Conservation (phyloP, 176 grass and related monocot genomes). For the Triticum aestivum region IWGSC_CS_RefSeq_v2.1 NC_057801.1:753118576-753119075, state of each 20-base stretch:
- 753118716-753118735: conserved; percentile 50
- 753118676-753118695: conserved; percentile 58
- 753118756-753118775: conserved; percentile 51
- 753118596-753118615: conserved; percentile 42
- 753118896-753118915: neutral
- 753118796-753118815: conserved; percentile 56
- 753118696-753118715: conserved; percentile 45
- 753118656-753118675: conserved; percentile 65
- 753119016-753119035: conserved; percentile 45
- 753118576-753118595: conserved; percentile 2
- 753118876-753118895: neutral
- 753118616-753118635: conserved; percentile 43
- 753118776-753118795: conserved; percentile 51
- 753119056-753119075: conserved; percentile 52
- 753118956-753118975: conserved; percentile 53
- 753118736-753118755: conserved; percentile 60
- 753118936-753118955: conserved; percentile 46
- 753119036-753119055: conserved; percentile 61
- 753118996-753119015: conserved; percentile 43
- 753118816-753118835: conserved; percentile 69
- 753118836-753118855: conserved; percentile 38
- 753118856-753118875: conserved; percentile 49
- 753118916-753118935: conserved; percentile 21
- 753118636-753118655: conserved; percentile 60
- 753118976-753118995: conserved; percentile 53